phyloP scores from a whole-genome alignment of 1,139 yeast genomes.

The Taphrina deformans region DNA sequence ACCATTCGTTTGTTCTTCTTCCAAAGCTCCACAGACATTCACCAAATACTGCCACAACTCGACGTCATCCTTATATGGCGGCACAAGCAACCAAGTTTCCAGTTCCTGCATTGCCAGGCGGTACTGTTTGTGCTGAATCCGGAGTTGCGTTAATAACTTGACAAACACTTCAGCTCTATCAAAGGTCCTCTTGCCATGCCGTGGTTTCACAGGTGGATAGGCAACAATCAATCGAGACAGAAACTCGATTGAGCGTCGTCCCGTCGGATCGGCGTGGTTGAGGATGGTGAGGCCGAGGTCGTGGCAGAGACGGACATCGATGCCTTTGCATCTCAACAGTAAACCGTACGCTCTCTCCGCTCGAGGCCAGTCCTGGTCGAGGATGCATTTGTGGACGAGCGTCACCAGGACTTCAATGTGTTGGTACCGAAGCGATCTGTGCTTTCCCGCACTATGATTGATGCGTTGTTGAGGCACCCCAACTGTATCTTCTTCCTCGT shows the following conservation, averaged over 20 bases:
- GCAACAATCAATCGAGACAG: constrained; percentile 29
- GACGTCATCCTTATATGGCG: constrained; percentile 23
- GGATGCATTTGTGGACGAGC: constrained; percentile 28
- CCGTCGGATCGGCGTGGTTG: constrained; percentile 7
- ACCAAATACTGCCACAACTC: constrained; percentile 11
- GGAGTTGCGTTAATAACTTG: neutral
- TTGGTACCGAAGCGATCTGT: constrained; percentile 16
- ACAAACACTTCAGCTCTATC: constrained; percentile 26
- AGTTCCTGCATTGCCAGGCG: constrained; percentile 18
- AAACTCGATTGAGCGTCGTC: neutral
- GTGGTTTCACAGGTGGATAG: constrained; percentile 24
- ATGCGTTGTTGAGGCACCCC: neutral
- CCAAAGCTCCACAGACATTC: neutral
- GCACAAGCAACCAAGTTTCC: constrained; percentile 25
- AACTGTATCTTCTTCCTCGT: neutral
- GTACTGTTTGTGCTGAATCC: constrained; percentile 3
- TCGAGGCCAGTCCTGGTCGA: constrained; percentile 8
- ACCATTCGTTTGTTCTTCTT: neutral
- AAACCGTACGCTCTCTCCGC: constrained; percentile 30
- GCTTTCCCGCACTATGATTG: neutral
- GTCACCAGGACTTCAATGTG: constrained; percentile 30
- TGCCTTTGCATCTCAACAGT: constrained; percentile 22
- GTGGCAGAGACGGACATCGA: constrained; percentile 30
- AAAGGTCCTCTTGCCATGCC: constrained; percentile 9
- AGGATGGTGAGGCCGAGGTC: constrained; percentile 35